Evolutionary conservation across 352 stramenopile species (phyloP), one percentile per base, ranked within the genome.

Genomic region (Phytophthora kernoviae): DNA sequence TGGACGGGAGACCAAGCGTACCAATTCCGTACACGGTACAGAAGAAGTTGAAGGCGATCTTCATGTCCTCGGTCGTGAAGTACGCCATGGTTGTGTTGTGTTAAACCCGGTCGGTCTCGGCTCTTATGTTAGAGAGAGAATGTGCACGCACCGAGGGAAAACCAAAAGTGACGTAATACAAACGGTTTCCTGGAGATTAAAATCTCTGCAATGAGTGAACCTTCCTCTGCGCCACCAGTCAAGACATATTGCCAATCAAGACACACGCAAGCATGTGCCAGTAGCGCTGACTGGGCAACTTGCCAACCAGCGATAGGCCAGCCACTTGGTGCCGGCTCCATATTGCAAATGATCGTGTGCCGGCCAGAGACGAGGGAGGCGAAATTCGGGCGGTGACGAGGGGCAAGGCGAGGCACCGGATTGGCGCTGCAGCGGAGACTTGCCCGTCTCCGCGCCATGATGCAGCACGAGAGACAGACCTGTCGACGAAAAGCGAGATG

Each of bases 11-110:
- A 24, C 78, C 75, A 5, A 90, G 70, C 32, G 80, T 88, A 24
- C 80, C 80, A 45, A 90, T 86, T 49, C 79, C 79, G 39, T 84
- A 89, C 26, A 89, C 75, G 40, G 69, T 80, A 55, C 79, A 89
- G 58, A 84, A 81, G 66, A 84, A 80, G 61, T 80, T 84, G 61
- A 84, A 84, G 27, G 65, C 64, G 50, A 82, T 86, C 53, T 89
- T 89, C 44, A 79, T 47, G 54, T 88, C 79, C 40, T 89, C 79
- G n/a, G 59, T 51, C 15, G 75, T 88, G 58, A 88, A 83, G 47
- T 72, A 78, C 55, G 75, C 54, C 72, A 86, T 81, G 5, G n/a
- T 59, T 44, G 27, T n/a, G 53, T 32, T 24, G 20, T 64, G 46
- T 66, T 62, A 49, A 55, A 62, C 55, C 37, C 39, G 2, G 54